Base-by-base conservation (phyloP, 371 early-diverging fungal species). In the Mucor racemosus region DNA sequence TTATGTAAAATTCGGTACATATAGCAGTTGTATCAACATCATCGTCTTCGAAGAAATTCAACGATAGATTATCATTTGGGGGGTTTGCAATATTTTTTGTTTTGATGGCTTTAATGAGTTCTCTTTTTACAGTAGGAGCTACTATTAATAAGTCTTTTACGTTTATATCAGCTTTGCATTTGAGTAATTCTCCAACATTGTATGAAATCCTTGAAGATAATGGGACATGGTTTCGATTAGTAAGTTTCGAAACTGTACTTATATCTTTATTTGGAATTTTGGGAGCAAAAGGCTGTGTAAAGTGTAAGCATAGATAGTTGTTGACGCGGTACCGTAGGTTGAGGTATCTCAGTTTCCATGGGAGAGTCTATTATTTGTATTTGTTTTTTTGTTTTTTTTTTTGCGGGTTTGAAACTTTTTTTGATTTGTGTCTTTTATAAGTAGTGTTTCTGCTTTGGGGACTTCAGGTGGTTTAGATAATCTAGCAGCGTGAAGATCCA, bases 21-120 rank as follows among this genome's bases (percentile, higher is more conserved):
- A 54, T 53, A 7, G 62, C 62, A 6, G 62, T 62, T 4, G 62
- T 62, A 31, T 62, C 36, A 9, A 39, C 14, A n/a, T 62, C 62
- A 13, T 54, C 62, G 15, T 62, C 40, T 53, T 54, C 62, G 39
- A 54, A 35, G 17, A 62, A 50, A 5, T 53, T 54, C 38, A 62
- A 13, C 4, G 55, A 1, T 9, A 38, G 1, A 4, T 38, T 38
- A 9, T 10, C 38, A 13, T 8, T 54, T 38, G 38, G 1, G 11
- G 4, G 8, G 0, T 54, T 34, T 11, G 4, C 14, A 7, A 1
- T 9, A 1, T 13, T 31, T 4, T 13, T 31, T 4, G 55, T 33
- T 3, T 54, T 33, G 4, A 54, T 34, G 9, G 55, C 26, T 11
- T 33, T 31, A 11, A 54, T 3, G 6, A 59, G 14, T 3, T 59